Conservation (phyloP, 1,139 yeast species). For the Debaryomyces robertsiae region DNA sequence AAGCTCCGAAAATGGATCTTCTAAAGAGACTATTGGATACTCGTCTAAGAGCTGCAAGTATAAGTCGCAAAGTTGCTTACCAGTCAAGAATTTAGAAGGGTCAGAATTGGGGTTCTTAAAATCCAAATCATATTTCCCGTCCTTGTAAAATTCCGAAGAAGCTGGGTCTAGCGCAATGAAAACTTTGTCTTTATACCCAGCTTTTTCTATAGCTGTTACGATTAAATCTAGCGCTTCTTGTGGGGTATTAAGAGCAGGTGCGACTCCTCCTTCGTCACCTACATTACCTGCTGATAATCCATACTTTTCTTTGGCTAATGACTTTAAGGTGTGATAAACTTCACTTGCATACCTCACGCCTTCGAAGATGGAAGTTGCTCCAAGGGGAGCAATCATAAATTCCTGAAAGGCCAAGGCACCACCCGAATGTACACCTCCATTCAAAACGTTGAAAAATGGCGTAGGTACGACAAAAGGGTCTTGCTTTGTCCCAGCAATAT, state of each 20-base stretch:
- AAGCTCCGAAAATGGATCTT: conserved; percentile 98
- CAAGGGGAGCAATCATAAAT: conserved; percentile 96
- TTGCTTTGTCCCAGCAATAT: conserved; percentile 59
- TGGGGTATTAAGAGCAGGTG: conserved; percentile 91
- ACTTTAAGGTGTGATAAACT: conserved; percentile 93
- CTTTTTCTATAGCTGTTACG: conserved; percentile 78
- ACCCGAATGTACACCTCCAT: conserved; percentile 99
- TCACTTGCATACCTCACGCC: conserved; percentile 95
- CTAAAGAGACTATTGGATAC: conserved; percentile 96
- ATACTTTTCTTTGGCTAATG: conserved; percentile 86
- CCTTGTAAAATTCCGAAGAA: conserved; percentile 94
- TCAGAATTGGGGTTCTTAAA: conserved; percentile 95
- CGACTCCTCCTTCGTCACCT: conserved; percentile 99
- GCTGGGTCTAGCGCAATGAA: conserved; percentile 94
- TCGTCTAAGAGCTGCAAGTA: conserved; percentile 76
- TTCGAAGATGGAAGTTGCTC: conserved; percentile 84
- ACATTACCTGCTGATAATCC: conserved; percentile 98
- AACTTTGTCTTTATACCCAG: conserved; percentile 92
- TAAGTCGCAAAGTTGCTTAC: conserved; percentile 80
- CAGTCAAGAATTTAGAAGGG: conserved; percentile 84
- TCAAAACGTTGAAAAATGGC: conserved; percentile 95
- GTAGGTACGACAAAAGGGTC: conserved; percentile 85
- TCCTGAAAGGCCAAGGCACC: conserved; percentile 98
- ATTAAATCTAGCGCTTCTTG: conserved; percentile 95
- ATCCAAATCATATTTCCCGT: conserved; percentile 94